These are phyloP conservation scores for Allium sativum DNA, from an alignment of 106 monocot genomes.

Conservation along the genomic window DNA sequence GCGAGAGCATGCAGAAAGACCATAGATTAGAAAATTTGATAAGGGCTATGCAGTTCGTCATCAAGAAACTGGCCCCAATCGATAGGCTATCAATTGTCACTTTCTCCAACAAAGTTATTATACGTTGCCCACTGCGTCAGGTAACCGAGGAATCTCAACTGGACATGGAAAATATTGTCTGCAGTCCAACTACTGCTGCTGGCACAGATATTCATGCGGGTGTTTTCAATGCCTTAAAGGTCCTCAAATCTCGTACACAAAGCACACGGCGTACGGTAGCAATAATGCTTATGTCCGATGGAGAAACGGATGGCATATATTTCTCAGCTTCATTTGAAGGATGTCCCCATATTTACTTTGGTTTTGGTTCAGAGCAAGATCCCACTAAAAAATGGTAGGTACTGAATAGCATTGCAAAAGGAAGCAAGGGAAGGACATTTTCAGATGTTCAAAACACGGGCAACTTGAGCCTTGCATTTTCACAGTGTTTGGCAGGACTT, in stretches of 20 bases:
- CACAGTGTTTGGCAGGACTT: constrained; percentile 5
- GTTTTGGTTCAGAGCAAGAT: too few species aligned
- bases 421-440: not conserved
- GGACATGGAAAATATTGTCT: not conserved
- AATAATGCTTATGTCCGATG: constrained; percentile 4
- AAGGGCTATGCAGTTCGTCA: not conserved
- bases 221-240: not conserved
- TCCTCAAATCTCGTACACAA: not conserved
- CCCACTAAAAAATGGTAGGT: not conserved
- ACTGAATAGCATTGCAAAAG: not conserved
- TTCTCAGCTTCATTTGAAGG: not conserved
- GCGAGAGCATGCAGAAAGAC: not conserved
- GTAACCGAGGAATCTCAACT: not conserved
- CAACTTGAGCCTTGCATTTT: constrained; percentile 4
- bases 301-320: not conserved
- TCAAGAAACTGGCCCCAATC: constrained; percentile 3
- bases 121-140: not conserved
- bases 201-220: not conserved
- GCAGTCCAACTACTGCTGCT: not conserved
- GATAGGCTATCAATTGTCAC: constrained; percentile 1
- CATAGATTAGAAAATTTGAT: not conserved
- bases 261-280: not conserved
- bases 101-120: not conserved
- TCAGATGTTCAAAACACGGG: not conserved
- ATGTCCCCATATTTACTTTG: too few species aligned